phyloP scores from a whole-genome alignment of 1,139 yeast species.

The Taphrina confusa region DNA sequence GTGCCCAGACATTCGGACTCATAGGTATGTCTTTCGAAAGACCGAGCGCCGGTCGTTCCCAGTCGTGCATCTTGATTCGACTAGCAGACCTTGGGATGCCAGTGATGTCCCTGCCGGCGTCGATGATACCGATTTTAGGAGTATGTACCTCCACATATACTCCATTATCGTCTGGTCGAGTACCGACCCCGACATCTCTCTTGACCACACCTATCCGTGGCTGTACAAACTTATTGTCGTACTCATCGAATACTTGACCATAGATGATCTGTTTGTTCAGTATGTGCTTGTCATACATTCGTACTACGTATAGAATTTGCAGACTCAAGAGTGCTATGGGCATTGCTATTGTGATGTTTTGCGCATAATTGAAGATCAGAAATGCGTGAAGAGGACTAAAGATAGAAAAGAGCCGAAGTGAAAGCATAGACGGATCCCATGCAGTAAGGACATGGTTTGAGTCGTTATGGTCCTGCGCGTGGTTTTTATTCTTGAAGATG shows the following conservation, averaged over 20 bases:
- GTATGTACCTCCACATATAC: slow-evolving; percentile 35
- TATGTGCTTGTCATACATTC: slow-evolving; percentile 54
- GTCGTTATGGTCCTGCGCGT: background rate
- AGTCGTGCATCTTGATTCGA: slow-evolving; percentile 28
- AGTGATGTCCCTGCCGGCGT: background rate
- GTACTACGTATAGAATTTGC: slow-evolving; percentile 45
- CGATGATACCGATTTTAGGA: slow-evolving; percentile 27
- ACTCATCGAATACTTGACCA: slow-evolving; percentile 65
- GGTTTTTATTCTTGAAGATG: background rate
- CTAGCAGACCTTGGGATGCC: slow-evolving; percentile 18
- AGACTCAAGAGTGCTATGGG: slow-evolving; percentile 50
- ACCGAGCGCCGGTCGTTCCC: slow-evolving; percentile 23
- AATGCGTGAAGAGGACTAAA: slow-evolving; percentile 60
- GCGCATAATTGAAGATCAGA: slow-evolving; percentile 50
- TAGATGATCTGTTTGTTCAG: slow-evolving; percentile 63
- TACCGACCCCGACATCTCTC: slow-evolving; percentile 61
- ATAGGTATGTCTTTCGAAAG: background rate
- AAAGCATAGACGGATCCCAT: slow-evolving; percentile 63
- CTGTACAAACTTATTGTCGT: slow-evolving; percentile 63
- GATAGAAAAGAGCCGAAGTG: slow-evolving; percentile 53
- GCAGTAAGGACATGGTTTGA: background rate
- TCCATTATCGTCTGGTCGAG: slow-evolving; percentile 41
- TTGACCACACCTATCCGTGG: slow-evolving; percentile 59
- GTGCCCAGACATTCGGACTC: slow-evolving; percentile 23
- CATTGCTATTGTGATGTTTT: slow-evolving; percentile 48